A percentile compares a stretch with the other conserved stretches of the same genome.
Evolutionary conservation across 306 rosid genomes (phyloP).

Genomic region (Cyclanthera cordifolia): DNA sequence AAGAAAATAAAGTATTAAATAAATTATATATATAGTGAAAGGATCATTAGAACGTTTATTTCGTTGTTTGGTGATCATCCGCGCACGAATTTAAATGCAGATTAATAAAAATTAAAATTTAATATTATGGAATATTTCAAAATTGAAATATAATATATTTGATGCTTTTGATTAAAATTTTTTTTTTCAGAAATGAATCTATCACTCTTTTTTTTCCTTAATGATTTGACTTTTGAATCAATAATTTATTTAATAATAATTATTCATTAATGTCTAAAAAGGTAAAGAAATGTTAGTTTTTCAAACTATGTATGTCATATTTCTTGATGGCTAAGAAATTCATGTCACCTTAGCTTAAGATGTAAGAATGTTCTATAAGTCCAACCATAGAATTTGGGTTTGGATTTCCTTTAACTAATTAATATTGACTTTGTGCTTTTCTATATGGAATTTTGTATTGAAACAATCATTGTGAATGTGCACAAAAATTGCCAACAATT

Average conservation of each 20-base stretch:
- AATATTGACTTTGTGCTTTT: not conserved
- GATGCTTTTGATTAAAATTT: not conserved
- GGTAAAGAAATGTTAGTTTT: not conserved
- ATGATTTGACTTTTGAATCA: not conserved
- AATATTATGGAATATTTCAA: not conserved
- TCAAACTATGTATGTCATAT: not conserved
- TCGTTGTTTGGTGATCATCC: too few species aligned
- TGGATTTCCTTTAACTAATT: not conserved
- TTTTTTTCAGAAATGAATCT: too few species aligned
- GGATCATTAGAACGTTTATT: too few species aligned
- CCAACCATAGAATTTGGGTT: not conserved
- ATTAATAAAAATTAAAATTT: not conserved
- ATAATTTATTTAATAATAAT: not conserved
- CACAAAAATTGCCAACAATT: slow-evolving; percentile 2
- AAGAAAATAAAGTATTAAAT: too few species aligned
- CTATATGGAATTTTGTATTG: not conserved
- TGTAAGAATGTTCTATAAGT: not conserved
- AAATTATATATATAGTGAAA: too few species aligned
- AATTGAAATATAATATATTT: not conserved
- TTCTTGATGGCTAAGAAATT: not conserved
- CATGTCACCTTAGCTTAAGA: not conserved
- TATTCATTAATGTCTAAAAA: not conserved
- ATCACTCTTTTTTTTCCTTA: too few species aligned
- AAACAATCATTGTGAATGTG: not conserved
- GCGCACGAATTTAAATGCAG: not conserved